These are phyloP conservation scores for Vitis hybrid DNA, from an alignment of 177 flowering plant genomes.

Conservation along the genomic window DNA sequence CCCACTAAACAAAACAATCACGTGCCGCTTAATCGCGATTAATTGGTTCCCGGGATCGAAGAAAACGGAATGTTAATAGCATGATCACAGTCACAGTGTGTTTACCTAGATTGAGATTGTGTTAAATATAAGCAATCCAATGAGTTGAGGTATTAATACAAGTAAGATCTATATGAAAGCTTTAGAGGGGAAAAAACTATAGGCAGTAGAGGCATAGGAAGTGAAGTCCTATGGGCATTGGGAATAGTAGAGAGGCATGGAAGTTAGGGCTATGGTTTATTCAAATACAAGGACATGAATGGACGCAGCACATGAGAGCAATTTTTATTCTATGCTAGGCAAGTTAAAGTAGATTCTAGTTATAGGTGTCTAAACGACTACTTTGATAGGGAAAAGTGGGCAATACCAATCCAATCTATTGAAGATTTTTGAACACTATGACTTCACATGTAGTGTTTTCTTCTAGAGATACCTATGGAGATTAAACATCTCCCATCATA, in stretches of 20 bases:
- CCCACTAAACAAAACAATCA: not conserved
- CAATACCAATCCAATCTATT: not conserved
- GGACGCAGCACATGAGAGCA: too few species aligned
- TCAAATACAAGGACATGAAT: constrained; percentile 3
- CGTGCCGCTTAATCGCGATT: too few species aligned
- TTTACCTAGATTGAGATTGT: not conserved
- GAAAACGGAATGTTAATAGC: too few species aligned
- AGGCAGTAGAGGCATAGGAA: not conserved
- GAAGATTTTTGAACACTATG: not conserved
- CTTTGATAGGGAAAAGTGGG: not conserved
- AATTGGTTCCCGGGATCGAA: too few species aligned
- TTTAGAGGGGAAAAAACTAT: constrained; percentile 6
- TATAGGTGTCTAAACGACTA: not conserved
- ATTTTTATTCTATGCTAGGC: too few species aligned
- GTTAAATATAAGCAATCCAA: not conserved
- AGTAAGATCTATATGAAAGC: not conserved
- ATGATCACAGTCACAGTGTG: too few species aligned
- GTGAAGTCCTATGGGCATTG: constrained; percentile 18
- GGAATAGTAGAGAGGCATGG: constrained; percentile 28
- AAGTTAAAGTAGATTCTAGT: too few species aligned
- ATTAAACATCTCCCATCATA: too few species aligned
- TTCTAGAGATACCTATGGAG: not conserved
- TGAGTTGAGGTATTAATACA: not conserved
- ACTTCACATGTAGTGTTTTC: not conserved
- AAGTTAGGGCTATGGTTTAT: constrained; percentile 24